Evolutionary conservation across 1,139 yeast species (phyloP).

Genomic region (Hanseniaspora gamundiae): DNA sequence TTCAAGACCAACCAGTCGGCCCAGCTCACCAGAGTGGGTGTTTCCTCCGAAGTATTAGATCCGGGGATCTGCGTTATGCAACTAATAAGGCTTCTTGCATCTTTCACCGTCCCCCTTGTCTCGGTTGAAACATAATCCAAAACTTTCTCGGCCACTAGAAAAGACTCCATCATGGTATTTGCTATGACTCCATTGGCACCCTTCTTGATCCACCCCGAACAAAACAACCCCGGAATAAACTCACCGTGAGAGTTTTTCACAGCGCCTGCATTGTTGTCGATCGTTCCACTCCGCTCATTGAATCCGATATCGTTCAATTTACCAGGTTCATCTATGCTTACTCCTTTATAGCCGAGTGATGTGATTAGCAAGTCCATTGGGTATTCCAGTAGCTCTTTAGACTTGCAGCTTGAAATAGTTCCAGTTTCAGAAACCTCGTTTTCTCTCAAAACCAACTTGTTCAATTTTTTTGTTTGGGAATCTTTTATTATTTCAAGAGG

Average conservation of each 20-base stretch:
- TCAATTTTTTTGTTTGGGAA: constrained; percentile 24
- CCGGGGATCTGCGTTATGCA: background rate
- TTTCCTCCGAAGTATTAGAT: background rate
- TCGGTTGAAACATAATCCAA: constrained; percentile 34
- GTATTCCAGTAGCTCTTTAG: constrained; percentile 25
- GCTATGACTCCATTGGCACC: constrained; percentile 92
- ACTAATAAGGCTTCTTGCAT: background rate
- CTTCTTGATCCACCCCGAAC: constrained; percentile 85
- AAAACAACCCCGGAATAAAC: constrained; percentile 46
- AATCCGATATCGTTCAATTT: constrained; percentile 33
- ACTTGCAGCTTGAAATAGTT: constrained; percentile 31
- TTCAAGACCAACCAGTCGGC: constrained; percentile 14
- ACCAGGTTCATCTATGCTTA: constrained; percentile 35
- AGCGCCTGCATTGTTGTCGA: constrained; percentile 54
- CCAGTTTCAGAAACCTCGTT: constrained; percentile 26
- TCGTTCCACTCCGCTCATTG: constrained; percentile 25
- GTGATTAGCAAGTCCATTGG: constrained; percentile 59
- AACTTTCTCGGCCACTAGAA: constrained; percentile 59
- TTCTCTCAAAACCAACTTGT: constrained; percentile 25
- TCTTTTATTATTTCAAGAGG: constrained; percentile 45
- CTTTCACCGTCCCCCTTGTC: background rate
- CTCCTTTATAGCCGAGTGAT: constrained; percentile 76
- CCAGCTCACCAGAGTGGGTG: background rate
- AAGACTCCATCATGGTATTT: constrained; percentile 77
- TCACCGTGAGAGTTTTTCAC: constrained; percentile 29